Base-by-base conservation (phyloP, 345 rosid species). In the Camelina laxa region DNA sequence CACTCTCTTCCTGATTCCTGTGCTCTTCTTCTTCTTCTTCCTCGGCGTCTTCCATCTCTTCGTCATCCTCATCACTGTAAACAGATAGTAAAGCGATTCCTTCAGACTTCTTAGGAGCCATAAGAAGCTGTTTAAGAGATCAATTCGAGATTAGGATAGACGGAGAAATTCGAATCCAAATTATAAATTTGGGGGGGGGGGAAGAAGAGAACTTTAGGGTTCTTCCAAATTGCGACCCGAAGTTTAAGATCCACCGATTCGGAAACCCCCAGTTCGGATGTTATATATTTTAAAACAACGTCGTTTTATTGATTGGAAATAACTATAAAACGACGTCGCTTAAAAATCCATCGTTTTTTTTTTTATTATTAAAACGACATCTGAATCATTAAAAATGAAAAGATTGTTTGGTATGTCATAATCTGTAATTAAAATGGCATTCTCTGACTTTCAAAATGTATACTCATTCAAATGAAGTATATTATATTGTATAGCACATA, bases 11-110 rank as follows among this genome's bases (percentile, higher is more conserved):
- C n/a, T 65, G 80, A 17, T 42, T 75, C 39, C 35, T 80, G 31
- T 54, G 73, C 48, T 65, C 5, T 2, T 73, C 74, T 51, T 75
- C 65, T 7, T 50, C 71, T 10, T 58, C 80, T 19, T 81, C 84
- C 4, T 87, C 87, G 33, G 77, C 73, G 45, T 91, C 90, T 68
- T 88, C 97, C 92, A 89, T 89, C 7, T 91, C 98, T 68, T 93
- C 98, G 73, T 92, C 98, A 49, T 93, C 96, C 59, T 88, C 93
- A 20, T 87, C 98, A 80, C 82, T 82, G 84, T 93, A 93, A 79
- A 91, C 75, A 33, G 98, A 93, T 0, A 93, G 86, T 13, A 89
- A 82, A 51, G 87, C 88, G 56, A 93, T 93, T 51, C 98, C 98
- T 79, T 93, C 98, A 14, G 87, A 75, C 54, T 86, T 91, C 79